Evolutionary conservation across 495 filamentous ascomycete species (phyloP), one percentile per base, ranked within the genome.

Genomic region (Achaetomiella virescens): DNA sequence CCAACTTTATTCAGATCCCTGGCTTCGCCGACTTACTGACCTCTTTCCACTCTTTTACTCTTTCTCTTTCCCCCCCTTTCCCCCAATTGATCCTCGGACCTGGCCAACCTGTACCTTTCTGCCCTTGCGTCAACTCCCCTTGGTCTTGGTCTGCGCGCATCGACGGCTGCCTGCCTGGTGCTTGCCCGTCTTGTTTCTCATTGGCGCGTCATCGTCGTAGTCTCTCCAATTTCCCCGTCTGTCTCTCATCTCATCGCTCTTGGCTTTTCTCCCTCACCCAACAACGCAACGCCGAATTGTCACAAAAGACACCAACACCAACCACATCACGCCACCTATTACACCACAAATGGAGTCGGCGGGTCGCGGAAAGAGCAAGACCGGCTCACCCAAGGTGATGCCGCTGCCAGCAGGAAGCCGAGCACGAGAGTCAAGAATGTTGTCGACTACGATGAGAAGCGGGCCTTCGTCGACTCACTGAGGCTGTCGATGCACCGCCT

Each of bases 391-490:
- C 49, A 56, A 55, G 27, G 27, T 43, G 46, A 42, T 12, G 15
- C 29, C 42, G 18, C 40, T 3, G 51, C 52, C 17, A 84, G 69
- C 48, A 60, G 63, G 38, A 93, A 92, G 68, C 87, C 92, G 70
- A 88, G 87, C 67, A 79, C 87, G 57, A 82, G 92, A 25, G 90
- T 88, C 72, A 95, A 92, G 72, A 90, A 93, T 58, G 90, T 95
- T 57, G 85, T 93, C 63, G 86, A 89, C 57, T 91, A 93, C 49
- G 84, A 90, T 35, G 89, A 90, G 57, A 96, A 95, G 74, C 83
- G 82, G 27, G 88, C 91, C 59, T 71, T 93, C 58, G 89, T 89
- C 47, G 87, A 35, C 81, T 90, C 44, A 82, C 87, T 36, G 72
- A 75, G 24, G 70, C 70, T 18, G 63, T 72, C 55, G 40, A 46